Percentiles rank a stretch among this genome's conserved stretches.
phyloP scores from a whole-genome alignment of 202 grass and related monocot genomes.

The Dendrocalamus latiflorus region DNA sequence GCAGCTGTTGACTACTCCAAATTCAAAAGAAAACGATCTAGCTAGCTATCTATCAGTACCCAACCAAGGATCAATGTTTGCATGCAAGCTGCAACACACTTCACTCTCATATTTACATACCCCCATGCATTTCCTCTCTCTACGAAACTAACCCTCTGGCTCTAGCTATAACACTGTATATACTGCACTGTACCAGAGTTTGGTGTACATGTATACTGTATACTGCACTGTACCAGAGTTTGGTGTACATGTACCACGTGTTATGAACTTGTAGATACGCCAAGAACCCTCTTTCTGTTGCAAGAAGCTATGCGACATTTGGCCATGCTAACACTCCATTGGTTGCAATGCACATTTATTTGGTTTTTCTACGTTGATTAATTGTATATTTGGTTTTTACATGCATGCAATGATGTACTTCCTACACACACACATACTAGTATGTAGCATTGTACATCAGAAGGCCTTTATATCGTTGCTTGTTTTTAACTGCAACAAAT shows the following conservation, averaged over 20 bases:
- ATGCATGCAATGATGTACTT: too few relatives aligned
- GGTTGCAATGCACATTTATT: background rate
- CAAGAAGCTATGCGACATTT: background rate
- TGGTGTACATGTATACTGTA: slow-evolving; percentile 4
- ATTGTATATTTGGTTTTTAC: too few relatives aligned
- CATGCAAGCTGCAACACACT: slow-evolving; percentile 1
- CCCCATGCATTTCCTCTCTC: background rate
- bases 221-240: background rate
- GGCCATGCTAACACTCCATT: background rate
- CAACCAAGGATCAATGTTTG: background rate
- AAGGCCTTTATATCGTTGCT: background rate
- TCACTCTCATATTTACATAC: background rate
- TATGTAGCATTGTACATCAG: slow-evolving; percentile 13
- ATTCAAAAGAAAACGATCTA: slow-evolving; percentile 41
- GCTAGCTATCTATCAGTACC: slow-evolving; percentile 1
- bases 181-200: background rate
- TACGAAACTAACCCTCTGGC: background rate
- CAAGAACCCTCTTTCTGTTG: slow-evolving; percentile 10
- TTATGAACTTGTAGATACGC: background rate
- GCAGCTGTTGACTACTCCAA: slow-evolving; percentile 73
- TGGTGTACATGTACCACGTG: background rate
- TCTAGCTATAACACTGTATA: slow-evolving; percentile 22
- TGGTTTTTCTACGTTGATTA: background rate
- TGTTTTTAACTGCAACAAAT: too few relatives aligned
- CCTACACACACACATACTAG: too few relatives aligned